Evolutionary conservation across 176 grass and related monocot species (phyloP).

Genomic region (Bonia amplexicaulis): DNA sequence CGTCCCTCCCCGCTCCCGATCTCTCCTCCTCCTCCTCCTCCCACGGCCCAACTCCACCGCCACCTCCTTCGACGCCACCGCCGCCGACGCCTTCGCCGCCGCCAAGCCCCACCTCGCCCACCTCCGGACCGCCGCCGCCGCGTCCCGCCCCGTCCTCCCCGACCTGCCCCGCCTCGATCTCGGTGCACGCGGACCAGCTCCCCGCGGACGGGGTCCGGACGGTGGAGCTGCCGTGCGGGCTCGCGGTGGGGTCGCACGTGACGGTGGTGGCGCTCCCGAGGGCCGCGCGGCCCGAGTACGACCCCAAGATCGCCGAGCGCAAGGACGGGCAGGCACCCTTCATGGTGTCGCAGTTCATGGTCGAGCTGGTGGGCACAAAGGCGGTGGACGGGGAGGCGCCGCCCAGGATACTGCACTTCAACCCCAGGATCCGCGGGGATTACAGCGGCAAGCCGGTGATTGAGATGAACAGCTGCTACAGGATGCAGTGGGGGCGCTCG

Average conservation of each 20-base stretch:
- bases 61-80: slow-evolving; percentile 26
- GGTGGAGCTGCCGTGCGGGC: slow-evolving; percentile 77
- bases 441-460: slow-evolving; percentile 77
- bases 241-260: slow-evolving; percentile 80
- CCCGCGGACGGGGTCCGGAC: slow-evolving; percentile 32
- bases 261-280: slow-evolving; percentile 73
- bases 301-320: slow-evolving; percentile 65
- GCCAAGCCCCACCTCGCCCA: slow-evolving; percentile 33
- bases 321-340: slow-evolving; percentile 48
- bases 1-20: slow-evolving; percentile 16
- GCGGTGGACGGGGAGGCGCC: slow-evolving; percentile 90
- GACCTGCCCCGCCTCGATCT: slow-evolving; percentile 52
- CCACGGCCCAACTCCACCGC: slow-evolving; percentile 31
- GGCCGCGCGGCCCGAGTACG: slow-evolving; percentile 38
- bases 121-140: neutral
- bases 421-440: slow-evolving; percentile 88
- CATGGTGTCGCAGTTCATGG: slow-evolving; percentile 97
- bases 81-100: slow-evolving; percentile 38
- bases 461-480: slow-evolving; percentile 97
- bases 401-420: slow-evolving; percentile 90
- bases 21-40: slow-evolving; percentile 46
- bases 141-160: slow-evolving; percentile 14
- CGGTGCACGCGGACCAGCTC: slow-evolving; percentile 38
- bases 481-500: slow-evolving; percentile 86
- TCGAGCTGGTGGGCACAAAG: slow-evolving; percentile 77